Evolutionary conservation across 2,329 filamentous ascomycete species (phyloP).

Genomic region (Fusarium ambrosium): DNA sequence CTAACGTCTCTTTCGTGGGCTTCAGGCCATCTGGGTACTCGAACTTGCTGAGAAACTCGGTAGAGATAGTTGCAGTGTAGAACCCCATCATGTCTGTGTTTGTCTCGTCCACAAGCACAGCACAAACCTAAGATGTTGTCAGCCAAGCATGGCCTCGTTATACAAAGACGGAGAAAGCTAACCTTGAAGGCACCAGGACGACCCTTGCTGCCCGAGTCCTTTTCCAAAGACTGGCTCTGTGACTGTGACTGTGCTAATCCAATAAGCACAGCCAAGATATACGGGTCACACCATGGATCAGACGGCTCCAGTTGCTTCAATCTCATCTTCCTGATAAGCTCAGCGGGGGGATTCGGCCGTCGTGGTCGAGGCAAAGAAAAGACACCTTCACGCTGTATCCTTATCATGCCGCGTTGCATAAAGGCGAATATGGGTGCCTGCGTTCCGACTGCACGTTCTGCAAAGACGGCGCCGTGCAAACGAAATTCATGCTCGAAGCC

Average conservation of each 20-base stretch:
- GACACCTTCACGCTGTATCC: constrained; percentile 31
- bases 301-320: constrained; percentile 38
- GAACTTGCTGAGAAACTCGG: constrained; percentile 41
- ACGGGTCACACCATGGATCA: constrained; percentile 41
- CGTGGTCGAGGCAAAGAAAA: constrained; percentile 34
- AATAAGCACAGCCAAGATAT: constrained; percentile 42
- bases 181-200: constrained; percentile 34
- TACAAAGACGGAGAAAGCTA: neutral
- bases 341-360: constrained; percentile 33
- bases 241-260: constrained; percentile 44
- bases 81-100: constrained; percentile 40
- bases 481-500: constrained; percentile 37
- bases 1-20: neutral
- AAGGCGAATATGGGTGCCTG: constrained; percentile 39
- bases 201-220: neutral
- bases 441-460: constrained; percentile 14
- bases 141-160: neutral
- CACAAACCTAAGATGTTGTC: constrained; percentile 25
- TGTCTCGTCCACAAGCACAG: constrained; percentile 33
- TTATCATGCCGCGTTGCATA: constrained; percentile 40
- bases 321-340: constrained; percentile 24
- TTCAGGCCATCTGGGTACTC: constrained; percentile 33
- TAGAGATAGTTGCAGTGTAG: constrained; percentile 33
- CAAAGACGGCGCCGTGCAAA: constrained; percentile 40
- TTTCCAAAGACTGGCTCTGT: constrained; percentile 6